Percentiles rank a stretch among this genome's conserved stretches.
phyloP scores from a whole-genome alignment of 164 flowering plant genomes.

The Nymphaea colorata region DNA sequence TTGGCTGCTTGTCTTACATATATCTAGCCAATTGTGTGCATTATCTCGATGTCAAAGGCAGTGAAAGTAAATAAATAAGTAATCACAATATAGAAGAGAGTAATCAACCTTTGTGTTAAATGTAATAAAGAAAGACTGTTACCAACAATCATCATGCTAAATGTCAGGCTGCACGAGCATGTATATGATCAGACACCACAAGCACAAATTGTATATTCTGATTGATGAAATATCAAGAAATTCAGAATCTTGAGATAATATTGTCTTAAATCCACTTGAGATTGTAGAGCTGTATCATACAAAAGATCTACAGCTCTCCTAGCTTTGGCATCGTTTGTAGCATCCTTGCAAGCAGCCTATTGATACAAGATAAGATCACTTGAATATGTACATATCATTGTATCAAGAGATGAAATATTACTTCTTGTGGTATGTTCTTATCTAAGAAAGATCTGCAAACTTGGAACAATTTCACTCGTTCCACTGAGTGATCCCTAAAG shows the following conservation, averaged over 20 bases:
- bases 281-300: conserved; percentile 88
- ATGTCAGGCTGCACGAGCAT: conserved; percentile 65
- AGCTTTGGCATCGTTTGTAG: conserved; percentile 72
- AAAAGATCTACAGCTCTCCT: conserved; percentile 80
- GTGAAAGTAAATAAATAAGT: no score
- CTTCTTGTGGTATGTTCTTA: no score
- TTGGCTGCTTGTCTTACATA: no score
- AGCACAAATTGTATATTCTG: not conserved
- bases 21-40: no score
- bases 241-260: not conserved
- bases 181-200: not conserved
- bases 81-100: no score
- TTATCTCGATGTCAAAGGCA: no score
- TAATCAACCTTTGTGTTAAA: no score
- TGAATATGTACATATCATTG: not conserved
- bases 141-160: no score
- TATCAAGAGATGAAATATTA: not conserved
- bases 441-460: no score
- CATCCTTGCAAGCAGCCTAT: conserved; percentile 94
- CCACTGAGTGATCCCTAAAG: no score
- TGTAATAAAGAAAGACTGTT: no score
- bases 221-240: not conserved
- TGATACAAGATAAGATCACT: not conserved
- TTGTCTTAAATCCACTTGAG: conserved; percentile 85
- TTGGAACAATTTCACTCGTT: no score